Base-by-base conservation (phyloP, 2,329 filamentous ascomycete species). In the Sporothrix phasma region DNA sequence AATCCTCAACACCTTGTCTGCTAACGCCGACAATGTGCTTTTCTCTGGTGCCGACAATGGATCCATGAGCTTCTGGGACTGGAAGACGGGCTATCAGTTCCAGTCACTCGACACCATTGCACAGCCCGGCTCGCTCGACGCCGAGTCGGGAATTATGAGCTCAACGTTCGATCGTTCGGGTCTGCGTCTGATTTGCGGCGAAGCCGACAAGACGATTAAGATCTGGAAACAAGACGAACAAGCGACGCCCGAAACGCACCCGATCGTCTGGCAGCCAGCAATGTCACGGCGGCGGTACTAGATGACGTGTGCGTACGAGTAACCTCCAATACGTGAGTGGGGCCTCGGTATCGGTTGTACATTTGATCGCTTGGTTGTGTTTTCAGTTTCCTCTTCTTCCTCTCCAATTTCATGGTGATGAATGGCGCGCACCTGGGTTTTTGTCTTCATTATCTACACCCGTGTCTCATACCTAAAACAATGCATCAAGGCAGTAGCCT, bases 171-270 rank as follows among this genome's bases (percentile, higher is more conserved):
- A 99, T 72, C 84, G 84, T 66, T 96, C 92, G 0, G 94, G 94
- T 0, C 73, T 97, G 71, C 84, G 94, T 69, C 79, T 99, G 70
- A 96, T 99, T 68, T 92, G 89, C 22, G 95, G 95, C 53, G 94
- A 99, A 77, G 90, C 92, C 5, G 94, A 99, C 74, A 99, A 99
- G 82, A 96, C 92, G 0, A 96, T 97, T 75, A 97, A 99, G 83
- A 85, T 99, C 65, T 99, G 94, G 94, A 95, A 92, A 75, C 89
- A 88, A 69, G 94, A 99, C 74, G 90, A 95, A 54, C 84, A 88
- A 62, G 94, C 94, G 19, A 97, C 93, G 0, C 88, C 89, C 43
- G 91, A 97, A 74, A 89, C 89, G 1, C 92, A 97, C 76, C 94
- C 94, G 2, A 76, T 99, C 49, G 88, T 95, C 51, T 99, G 94